Conservation (phyloP, 352 stramenopile species). For the Globisporangium recalcitrans region DNA sequence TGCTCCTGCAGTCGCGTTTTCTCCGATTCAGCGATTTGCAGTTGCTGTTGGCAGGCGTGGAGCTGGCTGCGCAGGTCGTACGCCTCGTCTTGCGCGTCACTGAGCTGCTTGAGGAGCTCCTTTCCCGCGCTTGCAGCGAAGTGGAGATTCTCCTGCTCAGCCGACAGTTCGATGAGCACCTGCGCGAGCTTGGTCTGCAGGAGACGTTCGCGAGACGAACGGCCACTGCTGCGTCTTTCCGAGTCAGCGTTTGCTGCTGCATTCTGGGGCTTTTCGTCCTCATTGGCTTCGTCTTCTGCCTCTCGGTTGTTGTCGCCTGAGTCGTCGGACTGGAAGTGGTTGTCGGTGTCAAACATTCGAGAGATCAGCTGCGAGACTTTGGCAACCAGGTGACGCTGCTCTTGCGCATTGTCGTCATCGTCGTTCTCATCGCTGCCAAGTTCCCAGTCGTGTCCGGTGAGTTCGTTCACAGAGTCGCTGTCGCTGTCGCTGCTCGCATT, state of each 20-base stretch:
- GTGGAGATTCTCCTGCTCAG: conserved; percentile 37
- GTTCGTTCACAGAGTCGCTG: not conserved
- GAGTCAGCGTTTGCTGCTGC: not conserved
- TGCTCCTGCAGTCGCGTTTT: conserved; percentile 22
- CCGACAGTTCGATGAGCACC: conserved; percentile 37
- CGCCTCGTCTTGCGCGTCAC: conserved; percentile 22
- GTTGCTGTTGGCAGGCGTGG: conserved; percentile 20
- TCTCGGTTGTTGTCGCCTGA: conserved; percentile 18
- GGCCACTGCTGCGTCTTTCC: not conserved
- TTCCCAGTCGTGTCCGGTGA: not conserved
- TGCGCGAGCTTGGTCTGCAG: conserved; percentile 33
- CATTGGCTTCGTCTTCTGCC: conserved; percentile 10
- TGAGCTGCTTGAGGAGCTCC: conserved; percentile 38
- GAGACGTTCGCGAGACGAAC: conserved; percentile 19
- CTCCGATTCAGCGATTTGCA: conserved; percentile 18
- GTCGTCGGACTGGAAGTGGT: conserved; percentile 1
- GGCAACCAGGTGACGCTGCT: conserved; percentile 17
- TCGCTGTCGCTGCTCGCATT: not conserved
- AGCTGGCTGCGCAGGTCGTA: conserved; percentile 24
- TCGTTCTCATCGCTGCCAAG: not conserved
- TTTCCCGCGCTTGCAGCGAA: conserved; percentile 50
- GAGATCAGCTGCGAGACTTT: conserved; percentile 29
- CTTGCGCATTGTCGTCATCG: conserved; percentile 1
- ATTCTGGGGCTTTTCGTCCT: not conserved
- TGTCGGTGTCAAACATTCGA: conserved; percentile 6